Percentiles rank a stretch among this genome's conserved stretches.
Evolutionary conservation across 441 rosid species (phyloP).

Genomic region (Gossypium gossypioides): DNA sequence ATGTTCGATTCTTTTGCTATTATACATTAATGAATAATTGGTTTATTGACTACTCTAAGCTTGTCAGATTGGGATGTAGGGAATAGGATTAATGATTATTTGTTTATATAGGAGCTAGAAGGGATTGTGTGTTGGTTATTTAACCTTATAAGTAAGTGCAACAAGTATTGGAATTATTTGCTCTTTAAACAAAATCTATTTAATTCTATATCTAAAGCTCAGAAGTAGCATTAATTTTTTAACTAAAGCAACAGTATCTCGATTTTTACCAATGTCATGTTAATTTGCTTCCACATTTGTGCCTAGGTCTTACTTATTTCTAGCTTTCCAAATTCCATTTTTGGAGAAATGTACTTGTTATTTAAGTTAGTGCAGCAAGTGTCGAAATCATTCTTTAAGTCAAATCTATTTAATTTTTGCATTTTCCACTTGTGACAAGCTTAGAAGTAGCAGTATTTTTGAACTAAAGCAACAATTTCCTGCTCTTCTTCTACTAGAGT

Average conservation of each 20-base stretch:
- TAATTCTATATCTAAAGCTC: background rate
- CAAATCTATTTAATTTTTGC: background rate
- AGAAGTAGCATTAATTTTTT: background rate
- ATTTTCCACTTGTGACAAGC: background rate
- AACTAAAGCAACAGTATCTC: background rate
- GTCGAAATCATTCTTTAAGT: background rate
- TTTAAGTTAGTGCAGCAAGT: background rate
- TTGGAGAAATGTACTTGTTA: constrained; percentile 3
- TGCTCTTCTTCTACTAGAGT: background rate
- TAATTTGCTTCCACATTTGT: background rate
- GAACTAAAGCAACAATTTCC: background rate
- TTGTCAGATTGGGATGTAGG: background rate
- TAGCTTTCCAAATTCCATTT: background rate
- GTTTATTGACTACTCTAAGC: background rate
- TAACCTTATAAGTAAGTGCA: constrained; percentile 5
- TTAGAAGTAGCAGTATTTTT: background rate
- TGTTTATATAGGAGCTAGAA: constrained; percentile 3
- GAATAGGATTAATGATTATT: background rate
- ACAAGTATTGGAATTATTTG: background rate
- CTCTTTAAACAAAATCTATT: background rate
- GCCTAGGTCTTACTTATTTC: background rate
- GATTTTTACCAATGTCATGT: background rate
- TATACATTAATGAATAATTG: background rate
- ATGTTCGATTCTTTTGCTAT: background rate
- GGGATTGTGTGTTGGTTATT: background rate